Evolutionary conservation across 352 stramenopile species (phyloP), one percentile per base, ranked within the genome.

Genomic region (Pythium brachiatum): DNA sequence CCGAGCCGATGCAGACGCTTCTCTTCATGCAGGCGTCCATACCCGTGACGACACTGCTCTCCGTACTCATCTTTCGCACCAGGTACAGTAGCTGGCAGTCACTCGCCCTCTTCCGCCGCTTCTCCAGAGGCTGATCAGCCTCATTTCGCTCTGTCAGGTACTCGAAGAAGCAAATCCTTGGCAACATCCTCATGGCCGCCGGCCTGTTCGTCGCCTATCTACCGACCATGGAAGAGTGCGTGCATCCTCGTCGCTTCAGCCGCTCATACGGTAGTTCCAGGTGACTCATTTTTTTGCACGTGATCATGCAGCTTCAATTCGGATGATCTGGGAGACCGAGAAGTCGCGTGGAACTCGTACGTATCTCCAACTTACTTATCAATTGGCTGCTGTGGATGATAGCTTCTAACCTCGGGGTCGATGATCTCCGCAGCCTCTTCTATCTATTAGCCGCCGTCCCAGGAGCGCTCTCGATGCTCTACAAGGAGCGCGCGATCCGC

Each of bases 11-110:
- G 31, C 81, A 92, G 51, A 95, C 87, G 26, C 70, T 95, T 13
- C 65, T 94, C 26, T 86, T 95, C 59, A 81, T 95, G 80, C 87
- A 95, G 61, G 87, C 85, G 25, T 90, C 83, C 9, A 80, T 95
- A 12, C 87, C 87, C 0, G 32, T 92, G 15, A 90, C 81, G n/a
- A 71, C 71, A 8, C 86, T 76, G 39, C 70, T 90, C 27, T 93
- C 79, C 13, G 68, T 68, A 13, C 29, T 78, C 8, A 51, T 86
- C 41, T 91, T 88, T 20, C 74, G 78, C 12, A 78, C 80, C 48
- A 75, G 75, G 81, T 90, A 23, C 16, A 32, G n/a, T 21, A 16
- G 34, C 29, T 47, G 31, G 8, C 21, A 36, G 51, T 26, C 4
- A 1, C 36, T 34, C 23, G n/a, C n/a, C 46, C 31, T 53, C 7